Percentiles rank a stretch among this genome's conserved stretches.
Evolutionary conservation across 2,329 filamentous ascomycete genomes (phyloP).

Genomic region (Colletotrichum sp.): DNA sequence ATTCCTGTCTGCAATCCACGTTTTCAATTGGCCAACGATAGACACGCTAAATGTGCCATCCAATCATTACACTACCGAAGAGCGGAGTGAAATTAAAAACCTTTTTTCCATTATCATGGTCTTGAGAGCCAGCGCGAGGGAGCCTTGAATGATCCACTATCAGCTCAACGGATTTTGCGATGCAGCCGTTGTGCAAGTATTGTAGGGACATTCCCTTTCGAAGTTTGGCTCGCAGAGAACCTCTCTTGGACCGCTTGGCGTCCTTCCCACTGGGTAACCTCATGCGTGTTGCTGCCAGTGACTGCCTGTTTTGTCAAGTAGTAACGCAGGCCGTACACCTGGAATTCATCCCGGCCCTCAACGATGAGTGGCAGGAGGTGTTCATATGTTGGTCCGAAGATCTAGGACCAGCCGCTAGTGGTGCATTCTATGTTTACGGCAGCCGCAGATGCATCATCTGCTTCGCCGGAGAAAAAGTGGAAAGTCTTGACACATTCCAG

Average conservation of each 20-base stretch:
- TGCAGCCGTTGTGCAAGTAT: neutral
- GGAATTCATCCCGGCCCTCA: neutral
- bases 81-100: neutral
- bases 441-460: neutral
- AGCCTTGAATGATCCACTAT: neutral
- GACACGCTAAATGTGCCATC: neutral
- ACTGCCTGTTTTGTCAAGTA: neutral
- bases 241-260: neutral
- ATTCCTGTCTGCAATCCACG: neutral
- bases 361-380: neutral
- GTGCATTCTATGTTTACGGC: neutral
- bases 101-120: neutral
- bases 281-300: neutral
- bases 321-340: neutral
- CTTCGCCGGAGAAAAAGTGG: neutral
- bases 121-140: neutral
- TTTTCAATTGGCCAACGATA: neutral
- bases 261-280: neutral
- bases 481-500: neutral
- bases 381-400: neutral
- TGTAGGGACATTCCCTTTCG: neutral
- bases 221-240: too few relatives aligned
- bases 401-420: neutral
- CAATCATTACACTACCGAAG: neutral
- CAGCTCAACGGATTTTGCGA: neutral